Evolutionary conservation across 352 stramenopile species (phyloP).

Genomic region (Globisporangium radiosum): DNA sequence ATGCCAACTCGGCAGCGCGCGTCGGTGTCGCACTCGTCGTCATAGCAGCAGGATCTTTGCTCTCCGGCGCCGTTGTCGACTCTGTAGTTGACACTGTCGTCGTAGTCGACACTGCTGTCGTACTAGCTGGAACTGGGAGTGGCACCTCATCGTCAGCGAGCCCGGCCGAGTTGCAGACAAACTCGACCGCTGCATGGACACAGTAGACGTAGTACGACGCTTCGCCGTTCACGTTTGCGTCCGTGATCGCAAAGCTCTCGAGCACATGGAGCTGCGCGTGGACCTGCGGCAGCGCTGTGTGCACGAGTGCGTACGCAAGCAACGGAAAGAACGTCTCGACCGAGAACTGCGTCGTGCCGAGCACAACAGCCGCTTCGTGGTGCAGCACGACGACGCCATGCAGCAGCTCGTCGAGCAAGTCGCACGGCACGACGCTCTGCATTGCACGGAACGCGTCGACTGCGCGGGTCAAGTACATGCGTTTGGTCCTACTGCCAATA

Average conservation of each 20-base stretch:
- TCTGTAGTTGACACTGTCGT: not conserved
- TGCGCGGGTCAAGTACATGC: constrained; percentile 51
- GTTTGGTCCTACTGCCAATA: constrained; percentile 6
- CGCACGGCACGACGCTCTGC: constrained; percentile 72
- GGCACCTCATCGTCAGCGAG: not conserved
- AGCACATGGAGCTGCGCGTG: constrained; percentile 79
- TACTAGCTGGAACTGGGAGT: no score
- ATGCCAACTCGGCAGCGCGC: no score
- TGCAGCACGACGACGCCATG: constrained; percentile 79
- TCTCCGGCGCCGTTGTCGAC: no score
- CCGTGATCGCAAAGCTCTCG: constrained; percentile 80
- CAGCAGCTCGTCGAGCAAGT: constrained; percentile 81
- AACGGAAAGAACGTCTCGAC: constrained; percentile 85
- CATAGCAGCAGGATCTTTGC: no score
- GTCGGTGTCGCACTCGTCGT: no score
- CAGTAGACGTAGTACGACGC: constrained; percentile 89
- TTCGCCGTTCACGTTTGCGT: constrained; percentile 72
- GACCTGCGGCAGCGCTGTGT: constrained; percentile 61
- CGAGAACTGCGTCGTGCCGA: constrained; percentile 83
- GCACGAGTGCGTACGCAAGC: constrained; percentile 73
- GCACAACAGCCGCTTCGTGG: constrained; percentile 76
- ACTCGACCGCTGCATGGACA: constrained; percentile 78
- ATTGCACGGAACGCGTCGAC: constrained; percentile 81
- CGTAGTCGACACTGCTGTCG: not conserved
- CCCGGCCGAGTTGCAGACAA: constrained; percentile 67